Base-by-base conservation (phyloP, 768 basidiomycete species). In the Plicaturopsis crispa region DNA sequence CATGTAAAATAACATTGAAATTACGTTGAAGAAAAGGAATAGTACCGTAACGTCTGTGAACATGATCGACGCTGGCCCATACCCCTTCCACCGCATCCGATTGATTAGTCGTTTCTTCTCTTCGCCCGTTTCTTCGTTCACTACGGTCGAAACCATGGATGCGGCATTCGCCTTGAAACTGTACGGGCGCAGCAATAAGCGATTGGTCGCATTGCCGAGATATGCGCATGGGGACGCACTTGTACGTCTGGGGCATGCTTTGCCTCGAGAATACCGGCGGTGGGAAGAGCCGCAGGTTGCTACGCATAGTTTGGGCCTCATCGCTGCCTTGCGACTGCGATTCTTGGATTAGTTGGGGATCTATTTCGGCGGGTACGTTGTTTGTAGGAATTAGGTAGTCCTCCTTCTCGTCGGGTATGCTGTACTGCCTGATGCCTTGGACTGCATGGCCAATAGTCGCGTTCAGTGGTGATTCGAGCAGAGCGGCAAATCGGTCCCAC, bases 261-360 rank as follows among this genome's bases (percentile, higher is more conserved):
- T 89, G 84, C 23, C 90, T 73, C 48, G 83, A 85, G 62, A 97
- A 97, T 33, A 92, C 59, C 6, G 94, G 93, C 1, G 92, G 86
- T 20, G 94, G 91, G 46, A 92, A 79, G 8, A 90, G 65, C 20
- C 85, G 73, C 6, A 92, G 63, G 49, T 77, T 79, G 52, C 75
- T 83, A 40, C 59, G 62, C 48, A 62, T 44, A 21, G 48, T 40
- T 33, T 49, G 36, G 11, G 49, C 40, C 24, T 43, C 42, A 35
- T 42, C 39, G 18, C 35, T 37, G 11, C 13, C 26, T 31, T 36
- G 31, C 18, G n/a, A 19, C 17, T 16, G 31, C 38, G 38, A 36
- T 26, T 40, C 40, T 18, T 8, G 28, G 20, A 65, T 41, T 36
- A 68, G 66, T 18, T 54, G 53, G 2, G 76, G 78, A 51, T 81